A percentile compares a stretch with the other conserved stretches of the same genome.
Conservation (phyloP, 2,329 filamentous ascomycete genomes). For the Zarea fungicola region DNA sequence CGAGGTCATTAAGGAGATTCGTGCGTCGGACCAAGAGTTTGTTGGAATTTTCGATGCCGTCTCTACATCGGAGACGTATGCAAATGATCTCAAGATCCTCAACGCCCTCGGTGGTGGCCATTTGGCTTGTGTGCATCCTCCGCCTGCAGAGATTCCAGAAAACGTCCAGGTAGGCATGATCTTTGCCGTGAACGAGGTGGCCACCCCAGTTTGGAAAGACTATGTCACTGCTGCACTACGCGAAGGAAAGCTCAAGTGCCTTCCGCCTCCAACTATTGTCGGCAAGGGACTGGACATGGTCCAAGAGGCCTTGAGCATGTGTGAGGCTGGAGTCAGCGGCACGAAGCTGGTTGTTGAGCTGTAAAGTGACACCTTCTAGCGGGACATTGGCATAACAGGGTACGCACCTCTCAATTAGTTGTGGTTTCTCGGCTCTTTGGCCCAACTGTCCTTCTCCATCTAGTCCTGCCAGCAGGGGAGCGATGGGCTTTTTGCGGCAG, state of each 20-base stretch:
- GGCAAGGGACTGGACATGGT: constrained; percentile 22
- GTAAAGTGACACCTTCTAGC: background rate
- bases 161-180: constrained; percentile 30
- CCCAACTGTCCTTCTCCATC: no score
- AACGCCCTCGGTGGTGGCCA: constrained; percentile 27
- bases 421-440: no score
- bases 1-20: background rate
- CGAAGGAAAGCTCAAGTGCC: constrained; percentile 17
- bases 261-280: constrained; percentile 19
- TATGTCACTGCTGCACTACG: constrained; percentile 22
- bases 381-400: no score
- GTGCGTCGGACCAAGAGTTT: background rate
- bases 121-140: constrained; percentile 31
- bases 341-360: constrained; percentile 24
- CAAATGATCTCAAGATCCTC: constrained; percentile 19
- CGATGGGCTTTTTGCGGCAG: no score
- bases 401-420: no score
- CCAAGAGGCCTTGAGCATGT: constrained; percentile 19
- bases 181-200: constrained; percentile 24
- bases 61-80: constrained; percentile 20
- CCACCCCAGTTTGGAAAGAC: constrained; percentile 20
- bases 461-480: no score
- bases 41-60: constrained; percentile 25
- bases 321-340: constrained; percentile 21
- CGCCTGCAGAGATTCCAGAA: constrained; percentile 22